Conservation (phyloP, 1,139 yeast species). For the Sugiyamaella neomexicana region DNA sequence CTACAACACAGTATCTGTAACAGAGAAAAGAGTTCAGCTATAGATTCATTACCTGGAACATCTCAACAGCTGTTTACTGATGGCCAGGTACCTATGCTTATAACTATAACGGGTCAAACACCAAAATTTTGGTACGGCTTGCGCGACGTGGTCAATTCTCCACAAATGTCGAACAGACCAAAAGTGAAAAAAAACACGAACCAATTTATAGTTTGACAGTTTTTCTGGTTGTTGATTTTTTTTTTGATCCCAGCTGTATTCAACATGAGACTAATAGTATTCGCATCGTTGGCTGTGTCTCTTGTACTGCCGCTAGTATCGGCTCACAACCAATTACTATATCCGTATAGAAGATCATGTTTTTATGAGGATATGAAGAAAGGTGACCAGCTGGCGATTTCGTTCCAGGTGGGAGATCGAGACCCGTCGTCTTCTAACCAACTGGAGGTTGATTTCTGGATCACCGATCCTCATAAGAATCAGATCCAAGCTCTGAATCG, state of each 20-base stretch:
- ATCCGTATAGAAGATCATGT: conserved; percentile 86
- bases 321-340: conserved; percentile 81
- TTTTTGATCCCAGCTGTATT: background rate
- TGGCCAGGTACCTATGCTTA: too few relatives aligned
- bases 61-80: too few relatives aligned
- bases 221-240: too few relatives aligned
- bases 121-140: conserved; percentile 2
- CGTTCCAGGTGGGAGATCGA: conserved; percentile 94
- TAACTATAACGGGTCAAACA: background rate
- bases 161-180: conserved; percentile 1
- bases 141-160: conserved; percentile 17
- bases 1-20: too few relatives aligned
- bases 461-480: conserved; percentile 61
- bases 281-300: background rate
- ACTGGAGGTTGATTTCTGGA: conserved; percentile 69
- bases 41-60: too few relatives aligned
- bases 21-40: too few relatives aligned
- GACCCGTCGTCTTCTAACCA: conserved; percentile 78
- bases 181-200: background rate
- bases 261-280: conserved; percentile 3
- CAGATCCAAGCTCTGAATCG: conserved; percentile 52
- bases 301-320: conserved; percentile 2
- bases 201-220: background rate
- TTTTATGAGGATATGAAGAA: conserved; percentile 79
- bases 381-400: conserved; percentile 84